These are phyloP conservation scores for Trypanosomatidae sp. DNA, from an alignment of 208 protist species.

Conservation along the genomic window DNA sequence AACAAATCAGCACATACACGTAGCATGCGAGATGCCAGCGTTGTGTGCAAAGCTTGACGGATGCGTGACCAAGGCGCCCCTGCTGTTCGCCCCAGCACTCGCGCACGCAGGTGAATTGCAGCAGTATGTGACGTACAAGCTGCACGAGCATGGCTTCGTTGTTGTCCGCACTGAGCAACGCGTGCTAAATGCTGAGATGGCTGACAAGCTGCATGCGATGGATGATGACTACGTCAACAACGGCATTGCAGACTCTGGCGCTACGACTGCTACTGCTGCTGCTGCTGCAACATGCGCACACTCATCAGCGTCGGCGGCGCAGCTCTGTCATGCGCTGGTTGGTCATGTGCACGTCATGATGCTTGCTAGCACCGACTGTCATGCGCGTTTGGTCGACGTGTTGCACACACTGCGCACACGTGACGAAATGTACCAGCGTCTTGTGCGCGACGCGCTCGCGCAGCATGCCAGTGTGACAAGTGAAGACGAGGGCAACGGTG, in stretches of 20 bases:
- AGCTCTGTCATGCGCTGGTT: too few relatives aligned
- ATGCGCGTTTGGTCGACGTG: too few relatives aligned
- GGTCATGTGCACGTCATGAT: too few relatives aligned
- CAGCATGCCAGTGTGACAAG: background rate
- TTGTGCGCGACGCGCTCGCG: background rate
- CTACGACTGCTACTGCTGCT: too few relatives aligned
- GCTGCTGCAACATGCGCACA: too few relatives aligned
- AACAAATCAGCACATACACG: background rate
- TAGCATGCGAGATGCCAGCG: background rate
- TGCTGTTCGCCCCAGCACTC: slow-evolving; percentile 47
- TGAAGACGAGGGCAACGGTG: background rate
- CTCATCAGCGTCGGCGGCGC: too few relatives aligned
- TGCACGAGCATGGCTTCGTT: slow-evolving; percentile 79
- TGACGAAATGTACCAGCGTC: too few relatives aligned
- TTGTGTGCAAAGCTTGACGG: slow-evolving; percentile 21
- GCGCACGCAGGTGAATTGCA: slow-evolving; percentile 40
- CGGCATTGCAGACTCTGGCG: too few relatives aligned
- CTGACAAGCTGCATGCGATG: too few relatives aligned
- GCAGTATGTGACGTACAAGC: slow-evolving; percentile 61
- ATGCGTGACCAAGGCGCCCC: slow-evolving; percentile 39
- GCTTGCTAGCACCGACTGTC: too few relatives aligned
- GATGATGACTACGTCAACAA: too few relatives aligned
- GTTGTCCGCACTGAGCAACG: slow-evolving; percentile 66
- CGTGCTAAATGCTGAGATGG: slow-evolving; percentile 61
- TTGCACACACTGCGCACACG: too few relatives aligned